These are phyloP conservation scores for Leptographium flavum DNA, from an alignment of 2,329 filamentous ascomycete species.

Conservation along the genomic window DNA sequence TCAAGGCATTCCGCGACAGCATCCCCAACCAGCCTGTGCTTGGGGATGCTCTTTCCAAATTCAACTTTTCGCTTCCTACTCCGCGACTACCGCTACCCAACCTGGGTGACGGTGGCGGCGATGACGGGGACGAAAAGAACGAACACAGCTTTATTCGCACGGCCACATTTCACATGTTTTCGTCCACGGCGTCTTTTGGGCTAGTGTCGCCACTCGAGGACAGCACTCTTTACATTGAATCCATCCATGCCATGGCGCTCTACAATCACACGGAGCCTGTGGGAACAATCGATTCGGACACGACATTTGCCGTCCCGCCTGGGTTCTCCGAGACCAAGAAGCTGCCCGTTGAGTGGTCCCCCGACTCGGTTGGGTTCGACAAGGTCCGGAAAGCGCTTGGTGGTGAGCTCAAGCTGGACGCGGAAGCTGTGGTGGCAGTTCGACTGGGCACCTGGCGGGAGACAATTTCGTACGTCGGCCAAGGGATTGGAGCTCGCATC, in stretches of 20 bases:
- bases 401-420: constrained; percentile 64
- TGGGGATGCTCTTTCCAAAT: constrained; percentile 55
- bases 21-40: constrained; percentile 62
- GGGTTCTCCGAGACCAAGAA: constrained; percentile 58
- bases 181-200: constrained; percentile 74
- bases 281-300: constrained; percentile 61
- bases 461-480: constrained; percentile 53
- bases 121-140: constrained; percentile 22
- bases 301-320: constrained; percentile 64
- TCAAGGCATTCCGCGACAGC: constrained; percentile 55
- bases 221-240: constrained; percentile 63
- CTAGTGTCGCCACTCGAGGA: constrained; percentile 63
- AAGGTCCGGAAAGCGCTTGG: constrained; percentile 69
- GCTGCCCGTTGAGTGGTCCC: constrained; percentile 68
- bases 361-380: constrained; percentile 68
- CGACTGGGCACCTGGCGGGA: constrained; percentile 63
- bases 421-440: constrained; percentile 60
- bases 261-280: constrained; percentile 70
- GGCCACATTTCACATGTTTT: constrained; percentile 74
- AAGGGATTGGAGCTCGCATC: constrained; percentile 55
- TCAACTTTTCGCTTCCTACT: constrained; percentile 57
- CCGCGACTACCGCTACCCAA: constrained; percentile 38
- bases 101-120: constrained; percentile 20
- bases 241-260: constrained; percentile 69
- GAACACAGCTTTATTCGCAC: constrained; percentile 57